phyloP scores from a whole-genome alignment of 176 grass and related monocot genomes.

The Oryza glaberrima region DNA sequence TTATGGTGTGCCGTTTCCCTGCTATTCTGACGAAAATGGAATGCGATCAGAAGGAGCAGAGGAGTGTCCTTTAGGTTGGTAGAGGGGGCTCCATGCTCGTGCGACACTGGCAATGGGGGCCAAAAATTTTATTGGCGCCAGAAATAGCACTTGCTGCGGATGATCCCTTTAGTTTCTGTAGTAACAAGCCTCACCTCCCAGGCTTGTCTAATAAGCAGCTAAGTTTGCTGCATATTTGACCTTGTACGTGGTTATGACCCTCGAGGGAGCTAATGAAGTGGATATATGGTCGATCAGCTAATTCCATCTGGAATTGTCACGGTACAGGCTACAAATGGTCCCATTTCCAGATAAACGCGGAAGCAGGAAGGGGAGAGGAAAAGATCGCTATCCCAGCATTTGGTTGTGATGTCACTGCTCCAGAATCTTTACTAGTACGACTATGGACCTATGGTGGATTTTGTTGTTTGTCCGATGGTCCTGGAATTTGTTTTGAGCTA shows the following conservation, averaged over 20 bases:
- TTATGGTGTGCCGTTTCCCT: constrained; percentile 24
- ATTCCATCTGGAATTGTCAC: neutral
- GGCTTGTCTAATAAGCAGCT: constrained; percentile 17
- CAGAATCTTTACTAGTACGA: neutral
- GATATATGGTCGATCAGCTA: neutral
- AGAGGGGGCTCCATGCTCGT: constrained; percentile 23
- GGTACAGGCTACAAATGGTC: neutral
- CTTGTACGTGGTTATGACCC: neutral
- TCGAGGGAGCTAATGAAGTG: neutral
- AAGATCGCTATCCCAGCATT: neutral
- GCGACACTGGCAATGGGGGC: constrained; percentile 32
- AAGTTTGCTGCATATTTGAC: constrained; percentile 1
- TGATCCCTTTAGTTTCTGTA: neutral
- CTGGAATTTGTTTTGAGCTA: neutral
- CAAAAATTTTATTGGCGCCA: constrained; percentile 10
- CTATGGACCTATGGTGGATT: neutral
- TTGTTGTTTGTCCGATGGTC: neutral
- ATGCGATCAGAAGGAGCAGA: constrained; percentile 32
- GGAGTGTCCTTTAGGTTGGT: constrained; percentile 40
- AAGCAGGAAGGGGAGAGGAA: neutral
- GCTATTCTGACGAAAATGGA: constrained; percentile 30
- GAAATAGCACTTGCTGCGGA: neutral
- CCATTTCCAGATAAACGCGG: neutral
- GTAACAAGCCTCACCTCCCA: neutral
- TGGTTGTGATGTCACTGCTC: neutral